Evolutionary conservation across 192 early-diverging fungal species (phyloP).

Genomic region (Linnemannia elongata): DNA sequence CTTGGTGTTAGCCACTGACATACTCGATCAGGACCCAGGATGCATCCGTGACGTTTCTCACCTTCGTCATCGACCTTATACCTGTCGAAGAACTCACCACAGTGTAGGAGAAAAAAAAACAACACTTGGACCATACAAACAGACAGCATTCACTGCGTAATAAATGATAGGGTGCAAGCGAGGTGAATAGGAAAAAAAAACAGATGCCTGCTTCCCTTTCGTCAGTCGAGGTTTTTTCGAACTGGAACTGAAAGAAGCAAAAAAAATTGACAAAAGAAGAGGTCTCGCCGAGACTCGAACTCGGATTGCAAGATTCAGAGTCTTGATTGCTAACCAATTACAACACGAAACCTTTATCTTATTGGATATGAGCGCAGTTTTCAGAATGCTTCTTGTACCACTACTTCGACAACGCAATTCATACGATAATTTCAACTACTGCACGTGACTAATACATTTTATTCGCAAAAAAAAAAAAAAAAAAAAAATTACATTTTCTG

Average conservation of each 20-base stretch:
- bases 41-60: conserved; percentile 4
- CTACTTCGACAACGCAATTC: background rate
- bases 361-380: too few species aligned
- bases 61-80: conserved; percentile 8
- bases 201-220: too few species aligned
- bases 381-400: background rate
- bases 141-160: too few species aligned
- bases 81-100: background rate
- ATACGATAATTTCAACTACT: background rate
- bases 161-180: too few species aligned
- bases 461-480: too few species aligned
- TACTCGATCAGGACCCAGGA: conserved; percentile 12
- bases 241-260: too few species aligned
- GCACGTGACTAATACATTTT: background rate
- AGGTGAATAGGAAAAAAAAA: too few species aligned
- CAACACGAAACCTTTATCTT: background rate
- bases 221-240: too few species aligned
- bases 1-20: background rate
- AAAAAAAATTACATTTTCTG: too few species aligned
- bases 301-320: conserved; percentile 13
- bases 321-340: conserved; percentile 6
- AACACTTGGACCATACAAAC: background rate
- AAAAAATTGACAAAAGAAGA: background rate
- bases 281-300: background rate
- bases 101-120: background rate